Evolutionary conservation across 2,329 filamentous ascomycete species (phyloP).

Genomic region (Akanthomyces uredinophilus): DNA sequence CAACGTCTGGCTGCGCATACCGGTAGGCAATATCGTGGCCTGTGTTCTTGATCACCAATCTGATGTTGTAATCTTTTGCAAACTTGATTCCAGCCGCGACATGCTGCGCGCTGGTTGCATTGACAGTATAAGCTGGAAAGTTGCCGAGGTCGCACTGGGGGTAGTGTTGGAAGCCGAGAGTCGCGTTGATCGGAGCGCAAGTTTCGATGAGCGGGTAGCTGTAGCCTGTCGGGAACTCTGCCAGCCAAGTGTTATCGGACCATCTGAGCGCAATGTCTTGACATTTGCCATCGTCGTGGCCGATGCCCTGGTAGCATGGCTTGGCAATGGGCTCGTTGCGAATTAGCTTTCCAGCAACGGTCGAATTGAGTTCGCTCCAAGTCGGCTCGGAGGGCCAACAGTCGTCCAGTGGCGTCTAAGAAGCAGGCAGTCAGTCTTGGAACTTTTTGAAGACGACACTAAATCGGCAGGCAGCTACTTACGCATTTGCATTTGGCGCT

Average conservation of each 20-base stretch:
- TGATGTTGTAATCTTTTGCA: neutral
- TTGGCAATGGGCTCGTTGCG: neutral
- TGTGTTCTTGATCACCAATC: constrained; percentile 1
- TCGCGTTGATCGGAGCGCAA: neutral
- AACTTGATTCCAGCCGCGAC: neutral
- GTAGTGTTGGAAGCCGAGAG: neutral
- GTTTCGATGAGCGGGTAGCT: neutral
- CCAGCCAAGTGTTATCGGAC: neutral
- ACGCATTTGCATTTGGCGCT: neutral
- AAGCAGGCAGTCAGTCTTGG: neutral
- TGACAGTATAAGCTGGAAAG: neutral
- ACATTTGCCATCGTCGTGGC: neutral
- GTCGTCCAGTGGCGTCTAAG: neutral
- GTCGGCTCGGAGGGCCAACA: neutral
- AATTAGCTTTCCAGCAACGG: neutral
- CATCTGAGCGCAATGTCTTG: neutral
- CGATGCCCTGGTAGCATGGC: neutral
- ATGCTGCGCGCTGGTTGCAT: neutral
- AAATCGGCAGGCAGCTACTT: neutral
- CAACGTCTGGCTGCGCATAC: neutral
- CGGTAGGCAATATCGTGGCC: neutral
- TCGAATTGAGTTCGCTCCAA: neutral
- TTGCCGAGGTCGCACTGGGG: neutral
- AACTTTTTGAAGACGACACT: too few species aligned
- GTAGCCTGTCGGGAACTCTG: neutral